Conservation (phyloP, 2,329 filamentous ascomycete genomes). For the Diaporthe aspalathi region DNA sequence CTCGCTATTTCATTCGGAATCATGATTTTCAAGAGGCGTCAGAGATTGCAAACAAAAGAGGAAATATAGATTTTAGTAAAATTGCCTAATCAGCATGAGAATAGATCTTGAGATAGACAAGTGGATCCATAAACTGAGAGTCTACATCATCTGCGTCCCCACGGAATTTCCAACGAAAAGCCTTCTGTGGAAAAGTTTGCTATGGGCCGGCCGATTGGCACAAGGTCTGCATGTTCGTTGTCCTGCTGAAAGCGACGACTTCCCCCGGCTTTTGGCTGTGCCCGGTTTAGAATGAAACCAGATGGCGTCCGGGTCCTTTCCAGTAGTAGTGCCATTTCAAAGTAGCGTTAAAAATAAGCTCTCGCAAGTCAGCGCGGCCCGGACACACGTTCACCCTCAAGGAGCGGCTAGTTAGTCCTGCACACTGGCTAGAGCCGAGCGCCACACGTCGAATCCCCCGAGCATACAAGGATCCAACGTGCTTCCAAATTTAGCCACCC, state of each 20-base stretch:
- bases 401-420: neutral
- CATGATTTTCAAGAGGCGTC: neutral
- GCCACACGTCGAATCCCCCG: slow-evolving; percentile 4
- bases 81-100: neutral
- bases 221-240: too few relatives aligned
- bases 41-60: neutral
- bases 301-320: neutral
- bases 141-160: rapidly evolving
- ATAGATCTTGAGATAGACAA: neutral
- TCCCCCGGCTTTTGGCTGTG: neutral
- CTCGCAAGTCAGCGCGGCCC: too few relatives aligned
- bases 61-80: neutral
- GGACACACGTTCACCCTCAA: neutral
- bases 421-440: neutral
- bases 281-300: slow-evolving; percentile 21
- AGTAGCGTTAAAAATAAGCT: neutral
- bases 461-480: neutral
- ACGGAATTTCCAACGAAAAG: too few relatives aligned
- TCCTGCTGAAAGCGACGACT: neutral
- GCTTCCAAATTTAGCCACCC: neutral
- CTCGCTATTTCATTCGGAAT: neutral
- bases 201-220: too few relatives aligned
- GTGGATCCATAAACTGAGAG: neutral
- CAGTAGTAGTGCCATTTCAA: neutral
- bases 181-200: too few relatives aligned